Evolutionary conservation across 2,329 filamentous ascomycete genomes (phyloP), one percentile per base, ranked within the genome.

Genomic region (Drechslerella dactyloides): DNA sequence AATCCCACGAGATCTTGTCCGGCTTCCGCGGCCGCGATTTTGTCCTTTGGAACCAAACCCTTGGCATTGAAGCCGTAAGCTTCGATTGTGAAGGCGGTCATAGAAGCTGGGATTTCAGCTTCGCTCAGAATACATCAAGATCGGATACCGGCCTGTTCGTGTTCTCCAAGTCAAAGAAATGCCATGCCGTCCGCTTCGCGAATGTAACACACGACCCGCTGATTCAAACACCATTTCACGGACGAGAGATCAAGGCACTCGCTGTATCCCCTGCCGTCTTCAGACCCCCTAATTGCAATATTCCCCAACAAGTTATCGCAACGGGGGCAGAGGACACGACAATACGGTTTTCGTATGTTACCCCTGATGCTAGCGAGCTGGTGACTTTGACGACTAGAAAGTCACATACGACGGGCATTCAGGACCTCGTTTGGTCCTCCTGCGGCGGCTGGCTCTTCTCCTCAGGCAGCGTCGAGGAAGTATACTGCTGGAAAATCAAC

Each of bases 41-140:
- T 77, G 82, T 96, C 11, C 84, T 93, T 8, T 94, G 90, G 86
- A 90, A 96, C 78, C 87, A 90, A 77, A 87, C 86, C 0, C 82
- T 82, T 1, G 87, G 90, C 68, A 84, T 86, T 63, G 89, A 93
- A 76, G 79, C 93, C 15, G 85, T 89, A 61, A 84, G 83, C 0
- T 83, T 96, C 30, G 87, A 92, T 54, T 97, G 93, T 77, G 93
- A 93, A 62, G 93, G 93, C 35, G 88, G 87, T 0, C 91, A 96
- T 77, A 85, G 93, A 61, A 87, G 85, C 33, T 97, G 91, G 83
- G 84, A 86, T 1, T 90, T 75, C 37, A 73, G 84, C 73, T 77
- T 79, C 78, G 30, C 52, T 33, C 56, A 30, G 11, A 75, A 75
- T n/a, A n/a, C 6, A 61, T 65, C 0, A 74, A 74, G 69, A 70